Percentiles rank a stretch among this genome's conserved stretches.
Conservation (phyloP, 768 basidiomycete species). For the Cyclocybe cylindracea region DNA sequence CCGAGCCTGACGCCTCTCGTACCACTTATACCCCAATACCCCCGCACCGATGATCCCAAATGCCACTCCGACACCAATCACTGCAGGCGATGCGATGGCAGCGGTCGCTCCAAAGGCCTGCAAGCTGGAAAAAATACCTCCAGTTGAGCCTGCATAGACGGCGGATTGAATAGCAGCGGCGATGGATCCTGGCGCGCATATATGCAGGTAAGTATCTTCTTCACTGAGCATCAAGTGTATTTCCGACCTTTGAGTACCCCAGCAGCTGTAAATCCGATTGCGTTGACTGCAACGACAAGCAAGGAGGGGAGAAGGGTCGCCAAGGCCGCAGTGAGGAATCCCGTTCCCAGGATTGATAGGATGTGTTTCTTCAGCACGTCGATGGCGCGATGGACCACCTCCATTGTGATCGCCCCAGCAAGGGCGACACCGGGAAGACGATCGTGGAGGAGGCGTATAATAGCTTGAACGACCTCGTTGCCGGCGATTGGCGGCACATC, state of each 20-base stretch:
- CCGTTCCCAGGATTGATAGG: background rate
- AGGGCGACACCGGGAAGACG: too few relatives aligned
- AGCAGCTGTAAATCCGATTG: constrained; percentile 10
- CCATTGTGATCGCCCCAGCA: too few relatives aligned
- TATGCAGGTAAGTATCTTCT: too few relatives aligned
- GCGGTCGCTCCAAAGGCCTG: constrained; percentile 16
- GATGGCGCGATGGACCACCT: too few relatives aligned
- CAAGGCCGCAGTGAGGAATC: constrained; percentile 1
- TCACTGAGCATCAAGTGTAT: too few relatives aligned
- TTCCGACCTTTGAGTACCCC: constrained; percentile 11
- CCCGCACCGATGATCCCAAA: background rate
- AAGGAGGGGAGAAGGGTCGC: constrained; percentile 10
- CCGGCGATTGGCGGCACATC: too few relatives aligned
- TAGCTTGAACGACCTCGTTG: too few relatives aligned
- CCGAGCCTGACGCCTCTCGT: background rate
- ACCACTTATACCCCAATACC: background rate
- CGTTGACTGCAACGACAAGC: constrained; percentile 8
- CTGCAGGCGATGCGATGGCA: constrained; percentile 3
- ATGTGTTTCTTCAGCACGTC: too few relatives aligned
- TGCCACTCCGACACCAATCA: background rate
- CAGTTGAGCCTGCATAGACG: constrained; percentile 5
- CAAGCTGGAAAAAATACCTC: constrained; percentile 8
- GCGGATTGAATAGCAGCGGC: constrained; percentile 8
- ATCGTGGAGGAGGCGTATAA: too few relatives aligned
- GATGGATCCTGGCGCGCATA: constrained; percentile 2